These are phyloP conservation scores for Dothistroma pini DNA, from an alignment of 2,329 filamentous ascomycete genomes.

Conservation along the genomic window DNA sequence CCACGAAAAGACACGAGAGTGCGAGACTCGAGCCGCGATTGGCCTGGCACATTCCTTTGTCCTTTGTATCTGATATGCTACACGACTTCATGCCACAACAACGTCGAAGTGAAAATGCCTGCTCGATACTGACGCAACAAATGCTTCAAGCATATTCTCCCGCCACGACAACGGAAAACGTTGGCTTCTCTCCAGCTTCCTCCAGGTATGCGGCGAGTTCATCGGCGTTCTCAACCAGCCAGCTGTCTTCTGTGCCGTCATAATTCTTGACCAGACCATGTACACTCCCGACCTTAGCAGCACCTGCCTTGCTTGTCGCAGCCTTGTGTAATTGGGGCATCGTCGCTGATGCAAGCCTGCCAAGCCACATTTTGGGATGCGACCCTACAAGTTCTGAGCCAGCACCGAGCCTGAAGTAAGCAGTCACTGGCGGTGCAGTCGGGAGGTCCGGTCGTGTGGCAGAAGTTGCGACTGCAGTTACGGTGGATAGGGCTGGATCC, in stretches of 20 bases:
- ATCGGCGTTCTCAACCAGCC: conserved; percentile 65
- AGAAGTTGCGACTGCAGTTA: conserved; percentile 2
- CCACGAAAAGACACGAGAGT: neutral
- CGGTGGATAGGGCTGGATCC: conserved; percentile 22
- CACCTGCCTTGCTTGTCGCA: conserved; percentile 54
- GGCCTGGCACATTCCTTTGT: neutral
- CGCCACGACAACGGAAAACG: conserved; percentile 41
- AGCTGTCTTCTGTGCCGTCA: conserved; percentile 58
- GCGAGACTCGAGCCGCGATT: neutral
- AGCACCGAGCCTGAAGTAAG: conserved; percentile 67
- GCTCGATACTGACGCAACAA: no score
- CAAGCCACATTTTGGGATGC: conserved; percentile 59
- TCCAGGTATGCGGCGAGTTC: conserved; percentile 68
- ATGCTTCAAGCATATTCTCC: conserved; percentile 22
- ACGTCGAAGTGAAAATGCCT: no score
- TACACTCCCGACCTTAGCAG: conserved; percentile 17
- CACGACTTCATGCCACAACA: no score
- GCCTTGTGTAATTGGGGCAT: conserved; percentile 61
- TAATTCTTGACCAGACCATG: conserved; percentile 22
- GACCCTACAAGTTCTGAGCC: conserved; percentile 55
- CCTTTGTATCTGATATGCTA: neutral
- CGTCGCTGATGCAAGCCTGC: conserved; percentile 56
- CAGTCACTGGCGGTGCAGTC: conserved; percentile 43
- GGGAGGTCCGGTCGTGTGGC: conserved; percentile 30
- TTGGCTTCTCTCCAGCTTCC: conserved; percentile 58